Evolutionary conservation across 2,329 filamentous ascomycete species (phyloP).

Genomic region (Botrytis medusae): DNA sequence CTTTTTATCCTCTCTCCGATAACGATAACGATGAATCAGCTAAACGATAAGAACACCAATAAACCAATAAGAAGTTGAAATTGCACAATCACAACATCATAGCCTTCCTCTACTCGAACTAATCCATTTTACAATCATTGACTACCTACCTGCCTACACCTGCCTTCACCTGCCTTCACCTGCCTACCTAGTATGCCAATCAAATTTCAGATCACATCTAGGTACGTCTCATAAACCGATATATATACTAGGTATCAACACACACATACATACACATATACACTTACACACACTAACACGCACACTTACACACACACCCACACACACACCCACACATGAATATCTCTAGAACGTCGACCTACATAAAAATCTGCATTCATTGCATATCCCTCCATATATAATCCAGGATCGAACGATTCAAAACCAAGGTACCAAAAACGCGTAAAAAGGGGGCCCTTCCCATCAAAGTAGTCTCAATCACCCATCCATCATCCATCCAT

Average conservation of each 20-base stretch:
- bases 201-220: not conserved
- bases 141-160: too few relatives aligned
- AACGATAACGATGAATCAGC: slow-evolving; percentile 7
- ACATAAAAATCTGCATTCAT: not conserved
- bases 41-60: not conserved
- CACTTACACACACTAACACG: not conserved
- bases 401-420: not conserved
- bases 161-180: too few relatives aligned
- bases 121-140: not conserved
- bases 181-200: not conserved
- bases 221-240: not conserved
- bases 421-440: not conserved
- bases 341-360: not conserved
- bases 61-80: not conserved
- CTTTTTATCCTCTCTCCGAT: not conserved
- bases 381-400: not conserved
- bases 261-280: too few relatives aligned
- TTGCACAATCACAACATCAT: not conserved
- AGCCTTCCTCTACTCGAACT: not conserved
- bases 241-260: not conserved
- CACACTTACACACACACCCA: not conserved
- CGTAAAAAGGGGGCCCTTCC: not conserved
- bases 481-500: not conserved
- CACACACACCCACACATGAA: not conserved
- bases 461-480: not conserved